These are phyloP conservation scores for Entamoeba histolytica DNA, from an alignment of 208 protist genomes.

Conservation along the genomic window DNA sequence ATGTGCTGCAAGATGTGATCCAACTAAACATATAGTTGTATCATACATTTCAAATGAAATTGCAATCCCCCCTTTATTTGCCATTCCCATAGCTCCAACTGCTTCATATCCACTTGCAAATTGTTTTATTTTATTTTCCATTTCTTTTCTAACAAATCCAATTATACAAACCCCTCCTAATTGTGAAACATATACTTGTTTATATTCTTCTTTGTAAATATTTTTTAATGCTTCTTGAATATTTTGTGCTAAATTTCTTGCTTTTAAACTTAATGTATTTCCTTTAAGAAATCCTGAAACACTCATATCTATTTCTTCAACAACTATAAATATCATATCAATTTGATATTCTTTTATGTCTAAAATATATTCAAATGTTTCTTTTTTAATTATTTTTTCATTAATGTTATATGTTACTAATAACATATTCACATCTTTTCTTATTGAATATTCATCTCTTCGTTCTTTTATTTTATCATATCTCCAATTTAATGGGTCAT, in stretches of 20 bases:
- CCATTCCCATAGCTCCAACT: constrained; percentile 34
- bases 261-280: background rate
- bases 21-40: constrained; percentile 56
- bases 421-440: background rate
- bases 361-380: background rate
- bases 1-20: constrained; percentile 60
- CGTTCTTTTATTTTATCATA: background rate
- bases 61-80: constrained; percentile 69
- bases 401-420: background rate
- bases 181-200: background rate
- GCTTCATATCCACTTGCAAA: background rate
- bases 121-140: background rate
- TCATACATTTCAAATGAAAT: constrained; percentile 46
- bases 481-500: background rate
- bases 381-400: background rate
- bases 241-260: background rate
- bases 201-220: background rate
- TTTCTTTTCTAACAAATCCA: background rate
- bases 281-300: background rate
- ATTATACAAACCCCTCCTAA: background rate
- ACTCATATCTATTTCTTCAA: background rate
- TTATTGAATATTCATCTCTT: background rate
- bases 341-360: background rate
- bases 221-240: background rate
- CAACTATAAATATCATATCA: background rate